Conservation (phyloP, 768 basidiomycete genomes). For the Auricularia sp. region DNA sequence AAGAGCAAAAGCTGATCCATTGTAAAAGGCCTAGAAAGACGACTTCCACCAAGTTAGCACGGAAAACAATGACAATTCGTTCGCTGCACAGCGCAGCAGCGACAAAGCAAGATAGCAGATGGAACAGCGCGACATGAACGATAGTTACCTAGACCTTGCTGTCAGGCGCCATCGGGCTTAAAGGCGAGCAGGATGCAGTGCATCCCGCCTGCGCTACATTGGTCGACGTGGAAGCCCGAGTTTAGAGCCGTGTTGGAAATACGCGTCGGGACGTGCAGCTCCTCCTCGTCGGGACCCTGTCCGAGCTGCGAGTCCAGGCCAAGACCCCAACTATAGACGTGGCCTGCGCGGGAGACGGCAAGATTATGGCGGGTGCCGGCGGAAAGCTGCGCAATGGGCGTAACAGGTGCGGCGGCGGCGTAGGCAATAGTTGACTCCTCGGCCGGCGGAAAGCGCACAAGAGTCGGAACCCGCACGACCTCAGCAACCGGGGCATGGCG, state of each 20-base stretch:
- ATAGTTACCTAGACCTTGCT: too few relatives aligned
- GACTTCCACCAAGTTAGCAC: too few relatives aligned
- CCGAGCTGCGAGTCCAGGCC: conserved; percentile 9
- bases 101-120: too few relatives aligned
- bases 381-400: conserved; percentile 8
- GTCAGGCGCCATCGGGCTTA: background rate
- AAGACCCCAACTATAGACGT: conserved; percentile 10
- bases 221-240: conserved; percentile 7
- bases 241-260: conserved; percentile 6
- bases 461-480: conserved; percentile 6
- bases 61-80: too few relatives aligned
- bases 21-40: too few relatives aligned
- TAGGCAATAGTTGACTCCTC: background rate
- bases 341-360: conserved; percentile 9
- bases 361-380: conserved; percentile 12
- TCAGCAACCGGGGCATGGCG: background rate
- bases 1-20: too few relatives aligned
- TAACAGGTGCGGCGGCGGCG: background rate
- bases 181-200: conserved; percentile 11
- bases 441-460: conserved; percentile 9
- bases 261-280: conserved; percentile 4
- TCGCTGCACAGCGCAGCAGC: too few relatives aligned
- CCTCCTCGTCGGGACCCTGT: conserved; percentile 1
- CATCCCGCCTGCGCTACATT: conserved; percentile 9
- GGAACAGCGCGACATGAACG: too few relatives aligned